phyloP scores from a whole-genome alignment of 1,139 yeast species.

The Scheffersomyces illinoinensis region DNA sequence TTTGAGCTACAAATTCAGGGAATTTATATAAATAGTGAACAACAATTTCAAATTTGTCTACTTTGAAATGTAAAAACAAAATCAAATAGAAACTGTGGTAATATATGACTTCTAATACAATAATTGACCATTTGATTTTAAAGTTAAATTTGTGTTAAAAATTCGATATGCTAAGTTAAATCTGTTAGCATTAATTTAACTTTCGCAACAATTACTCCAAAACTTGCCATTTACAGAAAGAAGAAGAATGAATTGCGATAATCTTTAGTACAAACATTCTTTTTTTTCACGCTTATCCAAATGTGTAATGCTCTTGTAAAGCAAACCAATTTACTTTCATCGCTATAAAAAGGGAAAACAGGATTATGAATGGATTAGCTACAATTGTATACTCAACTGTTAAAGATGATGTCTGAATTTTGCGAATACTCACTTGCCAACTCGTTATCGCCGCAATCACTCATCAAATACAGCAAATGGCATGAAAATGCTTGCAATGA shows the following conservation, averaged over 20 bases:
- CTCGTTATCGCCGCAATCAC: neutral
- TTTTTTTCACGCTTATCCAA: no score
- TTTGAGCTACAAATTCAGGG: no score
- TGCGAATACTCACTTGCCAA: neutral
- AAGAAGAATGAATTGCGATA: no score
- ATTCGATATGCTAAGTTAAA: neutral
- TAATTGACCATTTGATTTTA: no score
- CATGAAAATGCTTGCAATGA: neutral
- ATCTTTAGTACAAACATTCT: neutral
- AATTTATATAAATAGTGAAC: no score
- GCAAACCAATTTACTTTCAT: neutral
- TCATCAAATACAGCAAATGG: neutral
- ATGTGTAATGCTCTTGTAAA: neutral
- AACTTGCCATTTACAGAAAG: neutral
- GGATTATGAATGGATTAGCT: neutral
- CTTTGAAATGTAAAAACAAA: no score
- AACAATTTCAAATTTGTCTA: no score
- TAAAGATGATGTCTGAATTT: neutral
- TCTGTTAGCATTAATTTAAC: no score
- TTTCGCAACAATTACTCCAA: no score
- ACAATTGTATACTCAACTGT: neutral
- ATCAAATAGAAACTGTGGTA: no score
- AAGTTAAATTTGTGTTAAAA: neutral
- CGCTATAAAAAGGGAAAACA: neutral
- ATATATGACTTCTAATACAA: no score